A percentile compares a stretch with the other conserved stretches of the same genome.
These are phyloP conservation scores for Rehmannia glutinosa DNA, from an alignment of 257 asterid genomes.

Conservation along the genomic window DNA sequence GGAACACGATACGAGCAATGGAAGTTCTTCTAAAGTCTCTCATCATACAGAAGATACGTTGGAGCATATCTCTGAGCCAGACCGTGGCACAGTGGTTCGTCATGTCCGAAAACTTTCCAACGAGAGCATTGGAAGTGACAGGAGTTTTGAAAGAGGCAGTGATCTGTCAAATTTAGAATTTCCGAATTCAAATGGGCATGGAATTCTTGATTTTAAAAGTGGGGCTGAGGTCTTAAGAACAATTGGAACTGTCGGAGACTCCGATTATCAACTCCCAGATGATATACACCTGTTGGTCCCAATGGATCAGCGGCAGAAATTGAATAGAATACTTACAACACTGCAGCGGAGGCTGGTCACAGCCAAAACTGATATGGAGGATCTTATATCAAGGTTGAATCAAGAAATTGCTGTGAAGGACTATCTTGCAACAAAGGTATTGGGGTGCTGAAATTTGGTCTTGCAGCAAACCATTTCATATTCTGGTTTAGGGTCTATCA, in stretches of 20 bases:
- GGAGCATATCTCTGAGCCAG: conserved; percentile 31
- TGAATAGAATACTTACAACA: conserved; percentile 64
- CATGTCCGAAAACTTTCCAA: conserved; percentile 62
- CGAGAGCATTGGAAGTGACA: conserved; percentile 80
- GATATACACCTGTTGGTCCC: conserved; percentile 73
- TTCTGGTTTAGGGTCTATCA: neutral
- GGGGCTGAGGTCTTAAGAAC: conserved; percentile 43
- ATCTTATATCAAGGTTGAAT: conserved; percentile 90
- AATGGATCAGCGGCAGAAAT: conserved; percentile 75
- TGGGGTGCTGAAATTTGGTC: conserved; percentile 16
- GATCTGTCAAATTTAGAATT: conserved; percentile 45
- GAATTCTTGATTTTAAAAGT: conserved; percentile 37
- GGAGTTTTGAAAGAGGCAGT: conserved; percentile 62
- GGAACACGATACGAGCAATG: conserved; percentile 39
- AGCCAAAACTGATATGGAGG: conserved; percentile 97
- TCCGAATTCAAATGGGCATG: conserved; percentile 49
- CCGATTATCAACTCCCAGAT: conserved; percentile 54
- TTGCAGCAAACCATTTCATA: neutral
- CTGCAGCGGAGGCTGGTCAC: conserved; percentile 75
- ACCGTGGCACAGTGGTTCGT: conserved; percentile 28
- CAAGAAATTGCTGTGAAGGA: conserved; percentile 95
- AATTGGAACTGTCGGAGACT: conserved; percentile 33
- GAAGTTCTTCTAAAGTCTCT: conserved; percentile 55
- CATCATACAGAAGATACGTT: conserved; percentile 27
- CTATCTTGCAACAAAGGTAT: conserved; percentile 89